Base-by-base conservation (phyloP, 1,284 basidiomycete genomes). In the Porodaedalea pini region DNA sequence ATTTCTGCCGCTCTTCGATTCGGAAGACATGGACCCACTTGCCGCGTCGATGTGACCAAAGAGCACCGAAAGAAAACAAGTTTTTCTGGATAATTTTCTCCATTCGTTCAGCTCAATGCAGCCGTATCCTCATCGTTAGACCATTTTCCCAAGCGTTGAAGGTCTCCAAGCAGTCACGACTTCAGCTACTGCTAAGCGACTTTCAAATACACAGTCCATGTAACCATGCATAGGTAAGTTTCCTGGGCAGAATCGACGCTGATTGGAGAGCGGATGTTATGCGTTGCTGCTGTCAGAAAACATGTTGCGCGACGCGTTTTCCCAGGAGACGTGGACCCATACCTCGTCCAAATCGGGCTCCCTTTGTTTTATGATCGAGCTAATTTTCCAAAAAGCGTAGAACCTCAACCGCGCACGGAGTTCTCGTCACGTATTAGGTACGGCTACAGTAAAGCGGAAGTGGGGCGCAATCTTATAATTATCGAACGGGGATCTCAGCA, bases 121-220 rank as follows among this genome's bases (percentile, higher is more conserved):
- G n/a, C n/a, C n/a, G n/a, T n/a, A n/a, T n/a, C n/a, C n/a, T n/a
- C n/a, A n/a, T n/a, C n/a, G n/a, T n/a, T n/a, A n/a, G n/a, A n/a
- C n/a, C n/a, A n/a, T n/a, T 34, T 10, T 21, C 41, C 41, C n/a
- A 21, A 4, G n/a, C n/a, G 17, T 19, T 17, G 41, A 21, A 6
- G 7, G 23, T 32, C 19, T 48, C 25, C 45, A 29, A 29, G 40
- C 19, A 15, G 19, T 15, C 40, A 41, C 17, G 40, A 8, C 15
- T 41, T 41, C 17, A 8, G 5, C 45, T 19, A 19, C 6, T 15
- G n/a, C n/a, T 37, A 36, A 50, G 48, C 51, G 51, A 52, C 11
- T 52, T 41, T 52, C 19, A 52, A 52, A 52, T 52, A 41, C 51
- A 25, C 40, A 4, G 21, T 40, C 34, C 10, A 39, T 36, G 36